phyloP scores from a whole-genome alignment of 2,329 filamentous ascomycete genomes.

The Phialemoniopsis sp. region DNA sequence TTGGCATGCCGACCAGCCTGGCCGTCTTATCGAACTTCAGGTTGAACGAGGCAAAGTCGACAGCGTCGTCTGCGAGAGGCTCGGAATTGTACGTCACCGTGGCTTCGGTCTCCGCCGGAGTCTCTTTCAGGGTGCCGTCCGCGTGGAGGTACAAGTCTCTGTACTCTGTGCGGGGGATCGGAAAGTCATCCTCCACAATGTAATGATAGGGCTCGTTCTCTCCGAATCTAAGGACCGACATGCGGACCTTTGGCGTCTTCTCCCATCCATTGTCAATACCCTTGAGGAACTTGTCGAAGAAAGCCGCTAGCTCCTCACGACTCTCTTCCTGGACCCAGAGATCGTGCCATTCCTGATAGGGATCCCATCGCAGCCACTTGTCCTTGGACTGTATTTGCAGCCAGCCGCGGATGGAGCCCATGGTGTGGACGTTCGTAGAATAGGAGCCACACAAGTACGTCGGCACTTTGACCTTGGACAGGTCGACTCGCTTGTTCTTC shows the following conservation, averaged over 20 bases:
- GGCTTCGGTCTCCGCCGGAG: background rate
- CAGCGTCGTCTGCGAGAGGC: too few species aligned
- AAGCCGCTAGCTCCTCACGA: conserved; percentile 29
- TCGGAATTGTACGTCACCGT: conserved; percentile 22
- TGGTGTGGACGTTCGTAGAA: conserved; percentile 15
- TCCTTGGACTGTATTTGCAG: conserved; percentile 26
- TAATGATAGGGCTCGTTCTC: conserved; percentile 18
- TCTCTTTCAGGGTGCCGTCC: conserved; percentile 6
- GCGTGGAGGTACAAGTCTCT: conserved; percentile 7
- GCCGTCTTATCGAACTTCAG: conserved; percentile 28
- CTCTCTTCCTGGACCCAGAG: conserved; percentile 26
- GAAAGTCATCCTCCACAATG: conserved; percentile 13
- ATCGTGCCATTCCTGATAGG: conserved; percentile 40
- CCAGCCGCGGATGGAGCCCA: conserved; percentile 25
- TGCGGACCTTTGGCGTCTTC: conserved; percentile 34
- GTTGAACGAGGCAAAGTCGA: conserved; percentile 19
- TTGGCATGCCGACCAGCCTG: conserved; percentile 34
- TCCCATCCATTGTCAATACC: conserved; percentile 38
- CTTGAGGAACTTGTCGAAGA: conserved; percentile 42
- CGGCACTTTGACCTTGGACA: conserved; percentile 14
- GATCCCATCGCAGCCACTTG: conserved; percentile 38
- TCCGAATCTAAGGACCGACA: conserved; percentile 28
- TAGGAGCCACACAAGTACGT: conserved; percentile 16
- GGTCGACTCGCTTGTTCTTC: conserved; percentile 16
- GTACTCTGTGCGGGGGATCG: conserved; percentile 8